Percentiles rank a stretch among this genome's conserved stretches.
These are phyloP conservation scores for Grigorovia transvaalensis DNA, from an alignment of 805 yeast species.

Conservation along the genomic window DNA sequence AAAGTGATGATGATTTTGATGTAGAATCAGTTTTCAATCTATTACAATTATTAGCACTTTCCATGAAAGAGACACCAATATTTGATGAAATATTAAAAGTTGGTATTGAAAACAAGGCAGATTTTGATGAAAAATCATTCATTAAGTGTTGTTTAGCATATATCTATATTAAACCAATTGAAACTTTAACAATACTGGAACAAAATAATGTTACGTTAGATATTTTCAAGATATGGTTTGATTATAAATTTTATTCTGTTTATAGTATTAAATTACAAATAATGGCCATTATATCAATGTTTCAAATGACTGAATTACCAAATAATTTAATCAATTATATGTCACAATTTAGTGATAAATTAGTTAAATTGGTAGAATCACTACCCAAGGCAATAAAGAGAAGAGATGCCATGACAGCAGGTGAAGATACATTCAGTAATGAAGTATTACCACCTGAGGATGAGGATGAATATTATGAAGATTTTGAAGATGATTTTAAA, in stretches of 20 bases:
- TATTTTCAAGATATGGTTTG: conserved; percentile 58
- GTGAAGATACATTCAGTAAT: conserved; percentile 30
- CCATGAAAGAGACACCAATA: conserved; percentile 26
- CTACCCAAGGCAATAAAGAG: conserved; percentile 66
- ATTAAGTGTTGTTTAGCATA: conserved; percentile 55
- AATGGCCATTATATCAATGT: conserved; percentile 50
- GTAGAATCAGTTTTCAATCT: conserved; percentile 30
- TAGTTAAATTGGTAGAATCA: conserved; percentile 42
- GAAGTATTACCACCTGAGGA: conserved; percentile 17
- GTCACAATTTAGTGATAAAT: conserved; percentile 41
- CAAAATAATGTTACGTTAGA: conserved; percentile 35
- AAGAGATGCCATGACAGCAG: conserved; percentile 49
- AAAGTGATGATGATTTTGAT: conserved; percentile 30
- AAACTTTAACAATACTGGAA: conserved; percentile 44
- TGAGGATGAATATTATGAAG: conserved; percentile 45
- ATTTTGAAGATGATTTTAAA: conserved; percentile 67
- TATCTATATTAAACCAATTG: conserved; percentile 49
- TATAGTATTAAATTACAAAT: conserved; percentile 68
- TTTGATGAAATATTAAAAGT: conserved; percentile 17
- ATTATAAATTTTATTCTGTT: conserved; percentile 48
- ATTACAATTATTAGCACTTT: conserved; percentile 21
- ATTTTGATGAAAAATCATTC: conserved; percentile 34
- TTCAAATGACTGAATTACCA: conserved; percentile 34
- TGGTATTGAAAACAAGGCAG: conserved; percentile 22
- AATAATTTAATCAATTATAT: conserved; percentile 28